Conservation (phyloP, 352 stramenopile species). For the Globisporangium megalacanthum region DNA sequence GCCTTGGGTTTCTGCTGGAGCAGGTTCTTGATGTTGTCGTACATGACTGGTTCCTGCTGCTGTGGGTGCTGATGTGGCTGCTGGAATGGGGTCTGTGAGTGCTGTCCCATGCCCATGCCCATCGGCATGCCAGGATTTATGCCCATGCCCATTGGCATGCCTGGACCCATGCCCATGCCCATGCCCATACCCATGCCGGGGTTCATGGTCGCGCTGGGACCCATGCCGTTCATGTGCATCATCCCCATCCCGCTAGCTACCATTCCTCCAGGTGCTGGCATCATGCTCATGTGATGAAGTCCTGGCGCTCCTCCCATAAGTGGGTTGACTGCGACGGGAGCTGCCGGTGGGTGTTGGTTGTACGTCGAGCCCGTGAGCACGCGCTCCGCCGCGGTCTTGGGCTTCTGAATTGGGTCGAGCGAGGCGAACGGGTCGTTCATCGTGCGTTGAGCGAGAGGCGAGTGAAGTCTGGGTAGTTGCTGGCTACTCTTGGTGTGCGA, state of each 20-base stretch:
- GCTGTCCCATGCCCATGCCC: constrained; percentile 18
- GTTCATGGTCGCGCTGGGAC: constrained; percentile 7
- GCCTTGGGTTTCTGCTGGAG: constrained; percentile 64
- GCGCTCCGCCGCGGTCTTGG: constrained; percentile 46
- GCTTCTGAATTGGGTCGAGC: constrained; percentile 69
- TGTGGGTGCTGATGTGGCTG: constrained; percentile 24
- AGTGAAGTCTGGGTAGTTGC: not conserved
- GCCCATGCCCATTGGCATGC: not conserved
- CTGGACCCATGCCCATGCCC: constrained; percentile 12
- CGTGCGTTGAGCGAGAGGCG: not conserved
- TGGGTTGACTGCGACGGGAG: constrained; percentile 26
- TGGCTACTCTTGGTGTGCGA: not conserved
- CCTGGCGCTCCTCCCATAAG: constrained; percentile 17
- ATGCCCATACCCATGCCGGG: constrained; percentile 9
- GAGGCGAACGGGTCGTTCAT: constrained; percentile 77
- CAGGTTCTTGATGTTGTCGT: constrained; percentile 83
- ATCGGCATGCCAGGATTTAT: constrained; percentile 5
- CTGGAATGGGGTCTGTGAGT: constrained; percentile 14
- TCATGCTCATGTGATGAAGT: constrained; percentile 4
- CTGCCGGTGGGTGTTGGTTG: constrained; percentile 15
- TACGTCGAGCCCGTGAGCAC: constrained; percentile 14
- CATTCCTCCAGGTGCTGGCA: not conserved
- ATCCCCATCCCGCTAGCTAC: constrained; percentile 13
- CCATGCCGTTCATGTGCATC: constrained; percentile 13
- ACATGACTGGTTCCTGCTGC: constrained; percentile 53